These are phyloP conservation scores for Rhizophora mangle DNA, from an alignment of 345 rosid species.

Conservation along the genomic window DNA sequence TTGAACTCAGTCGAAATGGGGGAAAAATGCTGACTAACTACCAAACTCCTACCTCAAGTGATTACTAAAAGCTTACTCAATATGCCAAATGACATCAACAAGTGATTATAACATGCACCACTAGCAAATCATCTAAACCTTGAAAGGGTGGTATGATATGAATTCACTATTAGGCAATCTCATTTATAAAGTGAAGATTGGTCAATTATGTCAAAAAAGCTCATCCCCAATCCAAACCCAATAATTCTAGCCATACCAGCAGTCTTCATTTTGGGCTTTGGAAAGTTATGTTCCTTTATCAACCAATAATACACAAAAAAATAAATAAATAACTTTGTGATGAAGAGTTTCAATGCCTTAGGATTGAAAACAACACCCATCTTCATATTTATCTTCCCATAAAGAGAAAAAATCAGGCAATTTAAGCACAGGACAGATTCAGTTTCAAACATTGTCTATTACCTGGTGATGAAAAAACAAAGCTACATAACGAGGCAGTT, in stretches of 20 bases:
- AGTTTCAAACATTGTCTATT: not conserved
- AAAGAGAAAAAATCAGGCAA: not conserved
- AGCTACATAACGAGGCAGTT: slow-evolving; percentile 79
- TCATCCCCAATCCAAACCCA: slow-evolving; percentile 82
- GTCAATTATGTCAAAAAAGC: slow-evolving; percentile 59
- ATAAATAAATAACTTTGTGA: slow-evolving; percentile 62
- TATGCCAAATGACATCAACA: not conserved
- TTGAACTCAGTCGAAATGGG: too few species aligned
- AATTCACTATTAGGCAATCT: not conserved
- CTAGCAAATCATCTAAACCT: too few species aligned
- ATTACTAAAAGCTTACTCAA: not conserved
- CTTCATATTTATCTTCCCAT: slow-evolving; percentile 63
- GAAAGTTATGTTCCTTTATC: slow-evolving; percentile 37
- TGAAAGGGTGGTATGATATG: not conserved
- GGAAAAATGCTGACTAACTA: too few species aligned
- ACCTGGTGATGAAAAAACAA: slow-evolving; percentile 87
- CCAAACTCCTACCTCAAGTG: too few species aligned
- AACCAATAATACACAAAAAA: slow-evolving; percentile 46
- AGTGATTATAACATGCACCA: too few species aligned
- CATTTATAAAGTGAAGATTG: slow-evolving; percentile 15
- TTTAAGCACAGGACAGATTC: not conserved
- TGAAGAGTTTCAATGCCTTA: slow-evolving; percentile 74
- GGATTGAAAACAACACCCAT: slow-evolving; percentile 92
- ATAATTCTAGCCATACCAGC: slow-evolving; percentile 90
- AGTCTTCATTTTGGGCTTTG: slow-evolving; percentile 71